Base-by-base conservation (phyloP, 495 filamentous ascomycete species). In the Lineolata rhizophorae region DNA sequence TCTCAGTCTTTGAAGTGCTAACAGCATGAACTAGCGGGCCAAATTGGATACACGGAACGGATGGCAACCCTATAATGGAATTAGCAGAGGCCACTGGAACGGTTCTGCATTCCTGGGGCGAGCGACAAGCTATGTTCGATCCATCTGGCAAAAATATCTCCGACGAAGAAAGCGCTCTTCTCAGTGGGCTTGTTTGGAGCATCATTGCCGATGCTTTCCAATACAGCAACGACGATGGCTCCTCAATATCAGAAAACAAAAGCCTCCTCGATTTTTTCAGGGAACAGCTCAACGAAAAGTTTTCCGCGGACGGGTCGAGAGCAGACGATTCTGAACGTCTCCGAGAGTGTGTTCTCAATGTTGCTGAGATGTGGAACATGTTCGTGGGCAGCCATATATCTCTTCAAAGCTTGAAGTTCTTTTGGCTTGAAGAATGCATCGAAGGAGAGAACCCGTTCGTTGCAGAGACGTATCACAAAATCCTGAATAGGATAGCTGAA, bases 1-100 rank as follows among this genome's bases (percentile, higher is more conserved):
- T n/a, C n/a, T n/a, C n/a, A n/a, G n/a, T n/a, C n/a, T n/a, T n/a
- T n/a, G n/a, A n/a, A n/a, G n/a, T n/a, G n/a, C n/a, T n/a, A n/a
- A n/a, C n/a, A n/a, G n/a, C n/a, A n/a, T n/a, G n/a, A n/a, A n/a
- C n/a, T 42, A 76, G 80, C 14, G 85, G 85, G 4, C 73, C 85
- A 4, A 95, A 94, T 46, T 94, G 85, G 85, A 90, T 93, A 17
- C 85, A 95, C 50, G 87, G 87, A 21, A 75, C 76, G 0, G 62
- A 71, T 1, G 53, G 76, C 30, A 97, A 93, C 46, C 84, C 87
- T 3, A 84, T 97, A 26, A 50, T 76, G 32, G 64, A 75, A 20
- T 60, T 97, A 19, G 82, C 80, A 10, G 61, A 66, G 38, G 53
- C 69, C 43, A 81, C 76, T 0, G 51, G 62, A 2, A 81, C 78